phyloP scores from a whole-genome alignment of 2,329 filamentous ascomycete species.

The Zasmidium angulare region DNA sequence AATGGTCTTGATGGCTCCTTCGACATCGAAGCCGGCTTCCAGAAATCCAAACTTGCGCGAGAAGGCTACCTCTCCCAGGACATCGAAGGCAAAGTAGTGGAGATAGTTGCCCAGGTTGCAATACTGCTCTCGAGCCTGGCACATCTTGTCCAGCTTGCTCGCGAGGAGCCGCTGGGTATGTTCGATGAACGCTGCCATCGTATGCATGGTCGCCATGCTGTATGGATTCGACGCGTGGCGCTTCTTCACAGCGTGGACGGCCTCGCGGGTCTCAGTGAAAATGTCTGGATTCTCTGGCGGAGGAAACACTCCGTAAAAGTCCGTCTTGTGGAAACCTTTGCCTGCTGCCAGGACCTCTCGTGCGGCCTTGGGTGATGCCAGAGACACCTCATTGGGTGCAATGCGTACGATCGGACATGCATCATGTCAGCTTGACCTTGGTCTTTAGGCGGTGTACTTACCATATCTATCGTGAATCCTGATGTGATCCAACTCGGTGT shows the following conservation, averaged over 20 bases:
- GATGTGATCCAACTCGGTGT: slow-evolving; percentile 30
- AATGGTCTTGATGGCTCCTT: slow-evolving; percentile 53
- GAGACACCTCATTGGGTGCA: slow-evolving; percentile 32
- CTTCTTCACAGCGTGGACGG: slow-evolving; percentile 58
- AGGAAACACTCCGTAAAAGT: slow-evolving; percentile 50
- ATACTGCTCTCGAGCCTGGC: slow-evolving; percentile 34
- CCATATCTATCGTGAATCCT: slow-evolving; percentile 24
- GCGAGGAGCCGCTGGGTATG: slow-evolving; percentile 51
- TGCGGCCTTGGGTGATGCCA: slow-evolving; percentile 31
- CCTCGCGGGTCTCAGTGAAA: slow-evolving; percentile 57
- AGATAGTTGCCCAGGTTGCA: slow-evolving; percentile 47
- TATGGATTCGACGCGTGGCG: slow-evolving; percentile 45
- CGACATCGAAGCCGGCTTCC: slow-evolving; percentile 51
- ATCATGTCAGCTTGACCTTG: not conserved
- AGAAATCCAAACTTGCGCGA: slow-evolving; percentile 54
- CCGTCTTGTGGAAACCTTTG: slow-evolving; percentile 33
- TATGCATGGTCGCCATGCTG: slow-evolving; percentile 55
- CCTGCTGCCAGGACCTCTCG: slow-evolving; percentile 33
- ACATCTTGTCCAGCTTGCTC: slow-evolving; percentile 45
- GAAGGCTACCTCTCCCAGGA: slow-evolving; percentile 40
- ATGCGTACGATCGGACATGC: slow-evolving; percentile 32
- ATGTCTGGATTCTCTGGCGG: slow-evolving; percentile 59
- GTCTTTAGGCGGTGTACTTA: not conserved
- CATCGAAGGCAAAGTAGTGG: slow-evolving; percentile 40
- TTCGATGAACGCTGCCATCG: slow-evolving; percentile 53